These are phyloP conservation scores for Solanum medicagineum DNA, from an alignment of 257 asterid genomes.

Conservation along the genomic window DNA sequence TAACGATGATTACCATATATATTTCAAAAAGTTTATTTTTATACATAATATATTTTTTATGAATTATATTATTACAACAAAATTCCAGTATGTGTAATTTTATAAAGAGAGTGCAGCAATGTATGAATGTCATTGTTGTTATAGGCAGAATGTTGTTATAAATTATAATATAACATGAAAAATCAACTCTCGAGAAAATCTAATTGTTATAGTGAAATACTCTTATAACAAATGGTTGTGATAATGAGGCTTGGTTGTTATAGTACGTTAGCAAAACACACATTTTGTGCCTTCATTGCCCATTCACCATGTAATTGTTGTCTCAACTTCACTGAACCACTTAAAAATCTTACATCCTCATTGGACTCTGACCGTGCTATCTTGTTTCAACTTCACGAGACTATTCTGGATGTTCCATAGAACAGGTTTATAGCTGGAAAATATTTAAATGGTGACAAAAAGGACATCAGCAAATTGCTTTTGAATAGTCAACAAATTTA, in stretches of 20 bases:
- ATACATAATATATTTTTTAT: too few species aligned
- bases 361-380: slow-evolving; percentile 37
- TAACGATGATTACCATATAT: not conserved
- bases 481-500: not conserved
- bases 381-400: slow-evolving; percentile 74
- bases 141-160: not conserved
- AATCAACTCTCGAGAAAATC: not conserved
- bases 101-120: not conserved
- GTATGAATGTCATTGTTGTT: not conserved
- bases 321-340: not conserved
- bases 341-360: not conserved
- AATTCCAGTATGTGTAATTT: not conserved
- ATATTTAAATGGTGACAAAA: not conserved
- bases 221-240: not conserved
- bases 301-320: not conserved
- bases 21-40: not conserved
- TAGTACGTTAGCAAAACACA: not conserved
- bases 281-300: not conserved
- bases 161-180: not conserved
- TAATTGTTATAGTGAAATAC: not conserved
- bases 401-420: slow-evolving; percentile 62
- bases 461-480: not conserved
- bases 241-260: not conserved
- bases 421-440: slow-evolving; percentile 68
- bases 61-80: too few species aligned